Evolutionary conservation across 495 filamentous ascomycete genomes (phyloP).

Genomic region (Penicillium egyptiacum): DNA sequence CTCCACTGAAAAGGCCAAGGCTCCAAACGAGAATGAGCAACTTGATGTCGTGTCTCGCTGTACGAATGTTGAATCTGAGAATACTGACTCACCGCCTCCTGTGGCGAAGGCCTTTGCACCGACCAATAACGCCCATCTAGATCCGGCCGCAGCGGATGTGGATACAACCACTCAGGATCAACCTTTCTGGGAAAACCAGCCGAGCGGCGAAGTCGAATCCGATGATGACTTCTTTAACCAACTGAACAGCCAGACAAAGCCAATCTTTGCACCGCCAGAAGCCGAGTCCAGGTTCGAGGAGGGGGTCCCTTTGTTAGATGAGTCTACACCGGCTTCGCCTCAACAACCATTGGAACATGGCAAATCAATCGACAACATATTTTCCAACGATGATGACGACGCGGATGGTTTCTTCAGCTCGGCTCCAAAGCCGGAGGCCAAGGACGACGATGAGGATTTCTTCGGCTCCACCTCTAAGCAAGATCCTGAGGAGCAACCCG

Average conservation of each 20-base stretch:
- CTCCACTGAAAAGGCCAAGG: not conserved
- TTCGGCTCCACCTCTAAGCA: constrained; percentile 20
- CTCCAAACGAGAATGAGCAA: not conserved
- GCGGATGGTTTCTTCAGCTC: constrained; percentile 42
- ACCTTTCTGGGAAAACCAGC: constrained; percentile 33
- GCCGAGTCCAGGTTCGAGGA: constrained; percentile 50
- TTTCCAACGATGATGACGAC: constrained; percentile 40
- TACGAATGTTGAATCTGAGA: not conserved
- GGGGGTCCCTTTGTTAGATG: constrained; percentile 45
- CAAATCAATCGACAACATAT: constrained; percentile 29
- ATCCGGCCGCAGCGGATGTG: constrained; percentile 9
- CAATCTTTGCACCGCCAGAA: constrained; percentile 46
- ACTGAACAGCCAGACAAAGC: constrained; percentile 49
- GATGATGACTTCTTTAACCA: constrained; percentile 52
- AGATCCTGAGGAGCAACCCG: constrained; percentile 8
- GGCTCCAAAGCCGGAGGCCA: constrained; percentile 3
- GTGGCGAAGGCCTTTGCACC: not conserved
- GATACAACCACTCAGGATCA: constrained; percentile 23
- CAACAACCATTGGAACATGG: constrained; percentile 20
- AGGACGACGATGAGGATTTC: constrained; percentile 17
- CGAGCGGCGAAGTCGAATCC: constrained; percentile 36
- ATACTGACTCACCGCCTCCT: not conserved
- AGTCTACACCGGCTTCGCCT: constrained; percentile 21
- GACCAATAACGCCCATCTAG: not conserved
- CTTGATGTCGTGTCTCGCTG: not conserved